Base-by-base conservation (phyloP, 495 filamentous ascomycete genomes). In the Bacidia rubella region DNA sequence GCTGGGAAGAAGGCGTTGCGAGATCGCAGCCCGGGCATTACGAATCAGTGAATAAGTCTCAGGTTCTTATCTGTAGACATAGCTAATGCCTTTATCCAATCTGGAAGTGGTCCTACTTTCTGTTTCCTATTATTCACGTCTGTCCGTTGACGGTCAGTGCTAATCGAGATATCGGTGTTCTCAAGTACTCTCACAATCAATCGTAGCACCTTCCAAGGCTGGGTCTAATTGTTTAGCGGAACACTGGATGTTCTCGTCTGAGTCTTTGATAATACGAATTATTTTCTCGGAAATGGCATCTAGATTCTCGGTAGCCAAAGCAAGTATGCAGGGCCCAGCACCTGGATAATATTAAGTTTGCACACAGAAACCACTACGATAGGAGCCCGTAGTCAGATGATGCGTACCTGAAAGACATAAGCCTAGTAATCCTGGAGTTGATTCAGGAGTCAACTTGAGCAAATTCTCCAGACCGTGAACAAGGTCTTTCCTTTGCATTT, bases 381-480 rank as follows among this genome's bases (percentile, higher is more conserved):
- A n/a, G n/a, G n/a, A n/a, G n/a, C n/a, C n/a, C n/a, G n/a, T n/a
- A n/a, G n/a, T n/a, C n/a, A n/a, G n/a, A n/a, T n/a, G n/a, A n/a
- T n/a, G n/a, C n/a, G n/a, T n/a, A 5, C 47, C 47, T 15, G 25
- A 35, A 3, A 50, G 29, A 65, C 90, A 97, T 32, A 96, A 24
- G 39, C 92, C 92, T 32, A 95, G 72, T 2, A 98, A 74, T 9
- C 92, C 92, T 4, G 87, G 85, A 62, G 94, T 85, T 21, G 82
- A 81, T 60, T 77, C 74, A 1, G 90, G 90, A 21, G 80, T 90
- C 66, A 98, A 82, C 26, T 81, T 85, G 62, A 83, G 78, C 29
- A 97, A 81, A 53, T 95, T 86, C 61, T 93, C 85, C 50, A 98
- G 70, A 0, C 92, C 90, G 1, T 90, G 92, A 55, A 98, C 90